These are phyloP conservation scores for Pythium aristosporum DNA, from an alignment of 352 stramenopile genomes.

Conservation along the genomic window DNA sequence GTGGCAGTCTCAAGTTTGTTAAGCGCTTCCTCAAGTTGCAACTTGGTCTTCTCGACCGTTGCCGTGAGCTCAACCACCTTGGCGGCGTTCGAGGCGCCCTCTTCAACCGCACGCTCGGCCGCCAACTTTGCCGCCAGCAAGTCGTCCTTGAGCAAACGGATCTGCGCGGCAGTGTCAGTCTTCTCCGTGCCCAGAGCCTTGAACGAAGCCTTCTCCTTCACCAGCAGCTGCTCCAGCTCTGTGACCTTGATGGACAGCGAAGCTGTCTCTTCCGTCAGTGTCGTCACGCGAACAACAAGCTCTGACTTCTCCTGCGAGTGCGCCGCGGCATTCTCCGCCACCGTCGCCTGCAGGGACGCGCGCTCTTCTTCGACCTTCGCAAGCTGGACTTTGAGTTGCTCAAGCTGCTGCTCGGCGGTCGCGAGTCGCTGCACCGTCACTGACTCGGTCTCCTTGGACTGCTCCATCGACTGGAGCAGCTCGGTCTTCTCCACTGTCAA, in stretches of 20 bases:
- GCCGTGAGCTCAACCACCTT: conserved; percentile 39
- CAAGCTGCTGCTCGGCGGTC: conserved; percentile 18
- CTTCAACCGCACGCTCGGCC: conserved; percentile 34
- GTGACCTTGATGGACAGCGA: conserved; percentile 22
- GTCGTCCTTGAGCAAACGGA: conserved; percentile 55
- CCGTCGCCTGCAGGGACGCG: conserved; percentile 19
- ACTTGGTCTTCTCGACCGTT: conserved; percentile 36
- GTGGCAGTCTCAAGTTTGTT: conserved; percentile 36
- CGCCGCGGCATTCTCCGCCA: conserved; percentile 31
- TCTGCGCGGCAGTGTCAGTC: conserved; percentile 30
- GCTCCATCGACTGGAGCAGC: conserved; percentile 17
- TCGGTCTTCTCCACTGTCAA: conserved; percentile 26
- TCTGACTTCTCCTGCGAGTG: conserved; percentile 27
- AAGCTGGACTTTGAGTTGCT: conserved; percentile 20
- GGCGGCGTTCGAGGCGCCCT: conserved; percentile 28
- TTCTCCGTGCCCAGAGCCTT: conserved; percentile 37
- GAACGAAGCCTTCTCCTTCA: conserved; percentile 32
- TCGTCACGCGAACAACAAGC: conserved; percentile 14
- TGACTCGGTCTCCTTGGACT: conserved; percentile 10
- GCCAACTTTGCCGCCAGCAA: conserved; percentile 45
- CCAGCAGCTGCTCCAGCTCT: conserved; percentile 20
- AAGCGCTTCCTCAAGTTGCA: conserved; percentile 34
- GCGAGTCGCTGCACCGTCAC: conserved; percentile 14
- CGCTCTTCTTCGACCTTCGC: conserved; percentile 21
- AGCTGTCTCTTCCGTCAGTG: conserved; percentile 33